Percentiles rank a stretch among this genome's conserved stretches.
Evolutionary conservation across 257 asterid species (phyloP).

Genomic region (Solanum gandarillasii): DNA sequence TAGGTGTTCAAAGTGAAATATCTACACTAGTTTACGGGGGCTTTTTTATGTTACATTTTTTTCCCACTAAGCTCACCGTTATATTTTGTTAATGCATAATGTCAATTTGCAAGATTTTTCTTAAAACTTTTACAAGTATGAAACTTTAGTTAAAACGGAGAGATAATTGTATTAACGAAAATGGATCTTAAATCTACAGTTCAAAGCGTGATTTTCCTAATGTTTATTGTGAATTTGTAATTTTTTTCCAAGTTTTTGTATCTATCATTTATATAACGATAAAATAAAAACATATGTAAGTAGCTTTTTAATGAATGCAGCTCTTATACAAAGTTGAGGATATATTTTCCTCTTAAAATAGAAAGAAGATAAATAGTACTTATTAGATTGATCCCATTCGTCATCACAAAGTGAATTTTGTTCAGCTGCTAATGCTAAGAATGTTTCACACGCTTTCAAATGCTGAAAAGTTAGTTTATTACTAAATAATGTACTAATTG

Average conservation of each 20-base stretch:
- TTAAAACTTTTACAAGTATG: too few relatives aligned
- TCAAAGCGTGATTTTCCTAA: neutral
- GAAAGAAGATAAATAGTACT: neutral
- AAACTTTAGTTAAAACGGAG: too few relatives aligned
- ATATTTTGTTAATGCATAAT: neutral
- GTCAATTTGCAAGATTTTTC: neutral
- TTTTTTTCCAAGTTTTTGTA: neutral
- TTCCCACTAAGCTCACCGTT: neutral
- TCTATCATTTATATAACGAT: neutral
- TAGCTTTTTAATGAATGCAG: neutral
- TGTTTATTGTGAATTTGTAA: neutral
- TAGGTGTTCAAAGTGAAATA: neutral
- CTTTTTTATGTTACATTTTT: too few relatives aligned
- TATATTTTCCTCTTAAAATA: neutral
- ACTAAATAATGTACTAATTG: neutral
- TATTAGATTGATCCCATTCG: neutral
- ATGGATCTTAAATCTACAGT: neutral
- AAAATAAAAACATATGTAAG: too few relatives aligned
- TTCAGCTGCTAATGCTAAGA: neutral
- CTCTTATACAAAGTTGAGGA: neutral
- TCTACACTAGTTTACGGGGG: neutral
- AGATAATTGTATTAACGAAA: neutral
- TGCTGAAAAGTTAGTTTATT: neutral
- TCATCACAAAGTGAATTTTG: neutral
- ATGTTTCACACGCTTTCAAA: neutral